Conservation (phyloP, 495 filamentous ascomycete genomes). For the Aspergillus homomorphus region DNA sequence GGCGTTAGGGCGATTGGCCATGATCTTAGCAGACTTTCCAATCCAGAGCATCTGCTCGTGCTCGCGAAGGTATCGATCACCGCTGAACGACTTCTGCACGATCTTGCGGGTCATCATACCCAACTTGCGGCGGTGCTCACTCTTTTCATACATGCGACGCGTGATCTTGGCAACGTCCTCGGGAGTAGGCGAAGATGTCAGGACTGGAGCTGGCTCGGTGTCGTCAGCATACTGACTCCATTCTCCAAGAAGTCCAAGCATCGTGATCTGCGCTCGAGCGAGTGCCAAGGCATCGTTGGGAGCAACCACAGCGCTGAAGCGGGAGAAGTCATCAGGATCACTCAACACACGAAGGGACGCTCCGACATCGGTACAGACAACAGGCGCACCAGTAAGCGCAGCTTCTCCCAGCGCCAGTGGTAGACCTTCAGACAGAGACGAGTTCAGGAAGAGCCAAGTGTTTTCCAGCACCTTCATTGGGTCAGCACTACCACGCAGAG, state of each 20-base stretch:
- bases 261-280: conserved; percentile 59
- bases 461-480: conserved; percentile 56
- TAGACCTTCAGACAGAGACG: conserved; percentile 63
- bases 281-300: conserved; percentile 59
- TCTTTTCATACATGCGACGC: conserved; percentile 61
- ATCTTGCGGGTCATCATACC: conserved; percentile 60
- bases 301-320: conserved; percentile 60
- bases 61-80: conserved; percentile 61
- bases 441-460: conserved; percentile 67
- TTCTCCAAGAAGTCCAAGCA: conserved; percentile 58
- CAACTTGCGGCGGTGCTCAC: conserved; percentile 52
- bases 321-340: conserved; percentile 53
- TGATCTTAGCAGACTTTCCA: conserved; percentile 47
- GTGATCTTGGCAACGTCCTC: conserved; percentile 54
- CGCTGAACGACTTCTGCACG: conserved; percentile 59
- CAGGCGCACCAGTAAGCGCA: conserved; percentile 59
- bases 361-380: conserved; percentile 64
- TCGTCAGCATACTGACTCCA: conserved; percentile 56
- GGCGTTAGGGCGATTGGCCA: conserved; percentile 31
- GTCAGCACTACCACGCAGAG: conserved; percentile 54
- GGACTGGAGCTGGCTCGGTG: conserved; percentile 38
- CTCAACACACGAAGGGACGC: conserved; percentile 63
- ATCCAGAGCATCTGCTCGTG: conserved; percentile 72
- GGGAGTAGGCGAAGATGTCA: conserved; percentile 47
- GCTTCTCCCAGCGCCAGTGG: conserved; percentile 65